These are phyloP conservation scores for Erythrophleum fordii DNA, from an alignment of 306 rosid species.

Conservation along the genomic window DNA sequence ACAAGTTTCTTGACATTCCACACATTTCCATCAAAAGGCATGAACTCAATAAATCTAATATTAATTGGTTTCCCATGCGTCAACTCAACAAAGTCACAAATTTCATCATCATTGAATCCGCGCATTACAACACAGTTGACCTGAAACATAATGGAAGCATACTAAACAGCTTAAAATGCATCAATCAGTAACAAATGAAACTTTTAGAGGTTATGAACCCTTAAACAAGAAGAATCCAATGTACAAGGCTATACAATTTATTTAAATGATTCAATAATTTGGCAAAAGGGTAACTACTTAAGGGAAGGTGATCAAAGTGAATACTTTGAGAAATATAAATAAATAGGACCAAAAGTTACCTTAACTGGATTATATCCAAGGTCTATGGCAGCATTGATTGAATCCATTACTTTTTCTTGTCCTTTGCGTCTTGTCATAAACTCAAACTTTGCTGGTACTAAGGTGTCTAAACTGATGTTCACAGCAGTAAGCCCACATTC, in stretches of 20 bases:
- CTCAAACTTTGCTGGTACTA: conserved; percentile 91
- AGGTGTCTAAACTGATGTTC: conserved; percentile 86
- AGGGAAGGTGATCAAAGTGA: conserved; percentile 11
- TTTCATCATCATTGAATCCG: conserved; percentile 92
- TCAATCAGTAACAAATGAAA: conserved; percentile 3
- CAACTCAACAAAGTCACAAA: conserved; percentile 82
- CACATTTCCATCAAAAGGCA: conserved; percentile 99
- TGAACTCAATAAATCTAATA: conserved; percentile 93
- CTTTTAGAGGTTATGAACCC: not conserved
- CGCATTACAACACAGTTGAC: conserved; percentile 95
- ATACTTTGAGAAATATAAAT: conserved; percentile 14
- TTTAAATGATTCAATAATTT: conserved; percentile 19
- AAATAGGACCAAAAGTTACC: conserved; percentile 46
- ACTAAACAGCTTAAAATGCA: conserved; percentile 31
- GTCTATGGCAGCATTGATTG: conserved; percentile 74
- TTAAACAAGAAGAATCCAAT: not conserved
- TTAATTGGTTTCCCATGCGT: conserved; percentile 82
- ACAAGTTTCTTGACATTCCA: conserved; percentile 98
- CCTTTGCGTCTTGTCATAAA: conserved; percentile 93
- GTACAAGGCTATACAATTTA: not conserved
- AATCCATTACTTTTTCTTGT: conserved; percentile 76
- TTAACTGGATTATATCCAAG: conserved; percentile 92
- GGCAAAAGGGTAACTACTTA: conserved; percentile 9
- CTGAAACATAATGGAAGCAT: conserved; percentile 51
- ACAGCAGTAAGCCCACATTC: conserved; percentile 80